Evolutionary conservation across 495 filamentous ascomycete genomes (phyloP), one percentile per base, ranked within the genome.

Genomic region (Recurvomyces mirabilis): DNA sequence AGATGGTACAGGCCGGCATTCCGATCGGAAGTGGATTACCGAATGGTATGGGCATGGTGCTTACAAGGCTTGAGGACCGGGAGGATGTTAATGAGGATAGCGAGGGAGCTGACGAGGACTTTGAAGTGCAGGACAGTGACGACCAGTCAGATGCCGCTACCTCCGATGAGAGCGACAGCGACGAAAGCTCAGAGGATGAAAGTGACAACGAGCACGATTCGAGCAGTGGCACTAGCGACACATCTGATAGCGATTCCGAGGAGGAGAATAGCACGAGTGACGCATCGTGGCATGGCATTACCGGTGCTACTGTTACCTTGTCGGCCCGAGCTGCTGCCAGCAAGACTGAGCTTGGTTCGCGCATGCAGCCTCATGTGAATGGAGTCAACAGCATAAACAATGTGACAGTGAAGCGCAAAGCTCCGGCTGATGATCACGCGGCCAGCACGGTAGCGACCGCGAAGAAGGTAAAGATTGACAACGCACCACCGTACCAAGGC

Each of bases 11-110:
- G n/a, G n/a, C n/a, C n/a, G n/a, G n/a, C n/a, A n/a, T n/a, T n/a
- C n/a, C n/a, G n/a, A n/a, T n/a, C n/a, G n/a, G n/a, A n/a, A n/a
- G n/a, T n/a, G n/a, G n/a, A n/a, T n/a, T n/a, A n/a, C n/a, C n/a
- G n/a, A n/a, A n/a, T n/a, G n/a, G n/a, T n/a, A n/a, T n/a, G 38
- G 17, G 14, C 18, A 39, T 28, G 43, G 30, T 14, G 46, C 35
- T 44, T 22, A 43, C 25, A 47, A 36, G 39, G 41, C 7, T 35
- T 38, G 32, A 19, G 1, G 52, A 52, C 5, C 32, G 41, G 1
- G 57, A 63, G n/a, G 45, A 40, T 9, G 53, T 58, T 12, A 12
- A 60, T 26, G 65, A 66, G 15, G 56, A 64, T 37, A 53, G 49
- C 23, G 55, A 51, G 38, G 54, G 50, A 22, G 37, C 46, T 17